A percentile compares a stretch with the other conserved stretches of the same genome.
These are phyloP conservation scores for Ascomycota sp. DNA, from an alignment of 2,329 filamentous ascomycete species.

Conservation along the genomic window DNA sequence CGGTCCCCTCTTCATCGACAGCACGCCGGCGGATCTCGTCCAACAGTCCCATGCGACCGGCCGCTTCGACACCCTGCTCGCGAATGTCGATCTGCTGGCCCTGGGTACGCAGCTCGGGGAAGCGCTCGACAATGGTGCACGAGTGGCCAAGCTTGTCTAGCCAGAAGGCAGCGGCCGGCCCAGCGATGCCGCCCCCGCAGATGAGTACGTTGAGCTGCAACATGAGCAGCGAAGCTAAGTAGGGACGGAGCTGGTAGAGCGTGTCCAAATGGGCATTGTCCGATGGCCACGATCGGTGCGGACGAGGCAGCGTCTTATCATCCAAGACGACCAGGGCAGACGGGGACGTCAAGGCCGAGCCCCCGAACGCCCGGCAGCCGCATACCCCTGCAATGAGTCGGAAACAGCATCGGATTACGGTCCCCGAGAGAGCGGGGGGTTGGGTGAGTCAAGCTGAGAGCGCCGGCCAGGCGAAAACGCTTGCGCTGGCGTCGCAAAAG, in stretches of 20 bases:
- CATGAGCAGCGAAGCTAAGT: slow-evolving; percentile 3
- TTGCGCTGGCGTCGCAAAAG: no score
- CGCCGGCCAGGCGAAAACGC: no score
- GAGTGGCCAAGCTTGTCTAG: slow-evolving; percentile 15
- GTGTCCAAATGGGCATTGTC: not conserved
- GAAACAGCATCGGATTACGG: no score
- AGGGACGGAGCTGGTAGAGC: not conserved
- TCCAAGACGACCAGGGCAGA: no score
- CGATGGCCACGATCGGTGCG: no score
- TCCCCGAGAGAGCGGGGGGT: no score
- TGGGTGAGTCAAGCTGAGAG: no score
- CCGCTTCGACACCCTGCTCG: slow-evolving; percentile 17
- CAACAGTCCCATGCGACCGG: slow-evolving; percentile 19
- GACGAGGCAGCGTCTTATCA: no score
- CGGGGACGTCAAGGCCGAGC: no score
- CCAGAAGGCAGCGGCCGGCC: slow-evolving; percentile 20
- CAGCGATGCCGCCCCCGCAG: slow-evolving; percentile 23
- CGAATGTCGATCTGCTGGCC: slow-evolving; percentile 27
- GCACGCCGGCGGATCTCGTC: slow-evolving; percentile 13
- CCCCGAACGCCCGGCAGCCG: no score
- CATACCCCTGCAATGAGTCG: no score
- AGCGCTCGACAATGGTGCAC: slow-evolving; percentile 24
- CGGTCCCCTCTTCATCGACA: slow-evolving; percentile 26
- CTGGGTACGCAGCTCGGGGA: slow-evolving; percentile 13
- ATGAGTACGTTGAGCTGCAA: slow-evolving; percentile 24